Percentiles rank a stretch among this genome's conserved stretches.
These are phyloP conservation scores for Grosmannia serpens DNA, from an alignment of 2,329 filamentous ascomycete species.

Conservation along the genomic window DNA sequence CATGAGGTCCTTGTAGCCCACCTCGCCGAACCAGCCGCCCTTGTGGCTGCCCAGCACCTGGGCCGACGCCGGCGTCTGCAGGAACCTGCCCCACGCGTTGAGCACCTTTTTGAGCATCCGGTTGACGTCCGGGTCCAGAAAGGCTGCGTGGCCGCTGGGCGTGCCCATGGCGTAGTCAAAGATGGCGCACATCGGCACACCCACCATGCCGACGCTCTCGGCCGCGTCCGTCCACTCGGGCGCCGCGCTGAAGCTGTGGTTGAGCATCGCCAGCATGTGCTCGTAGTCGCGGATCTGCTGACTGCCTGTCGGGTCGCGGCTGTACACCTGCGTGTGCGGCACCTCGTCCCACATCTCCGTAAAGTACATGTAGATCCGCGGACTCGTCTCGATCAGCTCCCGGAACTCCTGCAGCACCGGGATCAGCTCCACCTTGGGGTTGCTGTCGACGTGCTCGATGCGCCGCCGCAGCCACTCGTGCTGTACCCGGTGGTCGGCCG, in stretches of 20 bases:
- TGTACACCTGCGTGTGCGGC: slow-evolving; percentile 47
- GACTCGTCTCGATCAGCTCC: slow-evolving; percentile 50
- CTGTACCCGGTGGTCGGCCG: slow-evolving; percentile 49
- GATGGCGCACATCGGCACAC: slow-evolving; percentile 40
- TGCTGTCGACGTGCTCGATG: slow-evolving; percentile 41
- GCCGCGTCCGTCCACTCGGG: slow-evolving; percentile 43
- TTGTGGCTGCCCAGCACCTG: slow-evolving; percentile 31
- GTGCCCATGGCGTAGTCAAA: slow-evolving; percentile 48
- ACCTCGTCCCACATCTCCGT: slow-evolving; percentile 58
- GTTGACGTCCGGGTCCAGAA: slow-evolving; percentile 44
- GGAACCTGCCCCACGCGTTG: slow-evolving; percentile 45
- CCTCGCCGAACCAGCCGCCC: slow-evolving; percentile 44
- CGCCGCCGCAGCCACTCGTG: slow-evolving; percentile 49
- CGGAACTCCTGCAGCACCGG: slow-evolving; percentile 55
- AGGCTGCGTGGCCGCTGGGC: slow-evolving; percentile 40
- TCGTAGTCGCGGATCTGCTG: slow-evolving; percentile 53
- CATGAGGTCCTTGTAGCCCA: slow-evolving; percentile 35
- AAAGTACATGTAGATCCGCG: slow-evolving; percentile 56
- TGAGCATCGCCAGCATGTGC: slow-evolving; percentile 56
- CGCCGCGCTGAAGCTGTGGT: slow-evolving; percentile 41
- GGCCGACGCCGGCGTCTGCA: slow-evolving; percentile 42
- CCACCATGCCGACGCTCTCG: slow-evolving; percentile 38
- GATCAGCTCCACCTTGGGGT: slow-evolving; percentile 35
- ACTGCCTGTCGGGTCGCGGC: slow-evolving; percentile 47
- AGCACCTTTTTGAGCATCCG: slow-evolving; percentile 40